phyloP scores from a whole-genome alignment of 192 early-diverging fungal species.

The Rhizoclosmatium globosum region DNA sequence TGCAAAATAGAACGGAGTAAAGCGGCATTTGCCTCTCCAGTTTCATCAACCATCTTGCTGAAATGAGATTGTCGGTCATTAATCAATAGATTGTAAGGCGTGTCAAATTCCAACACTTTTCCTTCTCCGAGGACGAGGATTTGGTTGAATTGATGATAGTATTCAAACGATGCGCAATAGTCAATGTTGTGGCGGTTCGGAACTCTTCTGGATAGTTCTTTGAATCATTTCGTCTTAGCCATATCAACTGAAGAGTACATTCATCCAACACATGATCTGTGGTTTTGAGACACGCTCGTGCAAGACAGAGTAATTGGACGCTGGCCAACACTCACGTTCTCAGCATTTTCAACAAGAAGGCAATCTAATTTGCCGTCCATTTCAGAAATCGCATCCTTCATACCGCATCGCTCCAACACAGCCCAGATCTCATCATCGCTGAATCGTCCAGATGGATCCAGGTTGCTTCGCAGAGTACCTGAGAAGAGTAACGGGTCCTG shows the following conservation, averaged over 20 bases:
- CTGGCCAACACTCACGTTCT: conserved; percentile 41
- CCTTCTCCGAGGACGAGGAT: conserved; percentile 80
- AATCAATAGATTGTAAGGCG: conserved; percentile 27
- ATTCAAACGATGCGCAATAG: conserved; percentile 54
- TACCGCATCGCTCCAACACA: conserved; percentile 57
- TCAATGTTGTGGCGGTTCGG: conserved; percentile 52
- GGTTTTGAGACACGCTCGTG: conserved; percentile 54
- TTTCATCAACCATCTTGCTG: conserved; percentile 51
- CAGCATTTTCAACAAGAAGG: conserved; percentile 73
- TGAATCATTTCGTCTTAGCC: conserved; percentile 41
- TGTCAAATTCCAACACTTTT: conserved; percentile 71
- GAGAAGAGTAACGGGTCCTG: conserved; percentile 1
- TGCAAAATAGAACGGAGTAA: conserved; percentile 34
- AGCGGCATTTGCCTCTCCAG: conserved; percentile 53
- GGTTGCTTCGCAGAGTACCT: conserved; percentile 32
- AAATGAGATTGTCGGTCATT: conserved; percentile 44
- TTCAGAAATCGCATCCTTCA: conserved; percentile 40
- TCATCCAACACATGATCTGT: conserved; percentile 41
- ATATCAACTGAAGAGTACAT: conserved; percentile 61
- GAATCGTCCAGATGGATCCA: conserved; percentile 6
- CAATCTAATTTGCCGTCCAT: conserved; percentile 45
- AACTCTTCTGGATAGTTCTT: conserved; percentile 42
- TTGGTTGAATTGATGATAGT: conserved; percentile 61
- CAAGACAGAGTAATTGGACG: conserved; percentile 60
- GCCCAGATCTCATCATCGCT: conserved; percentile 69